Evolutionary conservation across 805 yeast species (phyloP), one percentile per base, ranked within the genome.

Genomic region (Ogataea nakhonphanomensis): DNA sequence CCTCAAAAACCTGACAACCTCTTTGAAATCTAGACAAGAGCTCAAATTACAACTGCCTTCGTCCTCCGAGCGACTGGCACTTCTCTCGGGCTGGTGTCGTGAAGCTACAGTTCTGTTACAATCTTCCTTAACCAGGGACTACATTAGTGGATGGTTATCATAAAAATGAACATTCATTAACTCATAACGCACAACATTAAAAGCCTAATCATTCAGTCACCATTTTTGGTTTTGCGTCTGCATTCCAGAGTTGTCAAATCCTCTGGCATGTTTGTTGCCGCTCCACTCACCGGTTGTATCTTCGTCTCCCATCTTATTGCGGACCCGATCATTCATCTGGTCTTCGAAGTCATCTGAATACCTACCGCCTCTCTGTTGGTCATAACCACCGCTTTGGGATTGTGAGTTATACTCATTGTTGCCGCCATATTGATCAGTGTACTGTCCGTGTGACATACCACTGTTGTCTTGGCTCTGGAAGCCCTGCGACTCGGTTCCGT

Each of bases 91-190:
- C 26, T 59, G 64, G 64, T 44, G 55, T 25, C 12, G 52, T 12
- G 33, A 42, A n/a, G 25, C 53, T 10, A 44, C 48, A 30, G 45
- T 37, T 1, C 55, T 39, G 41, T 40, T 57, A 26, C 33, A 45
- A 1, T 15, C 37, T 5, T 44, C 41, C 9, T 39, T 48, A 9
- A 41, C 50, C 2, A 51, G 39, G 15, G 61, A 58, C n/a, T 57
- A 53, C 23, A 34, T 47, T 7, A 45, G 48, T 33, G 64, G 64
- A 5, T 59, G 64, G 63, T 49, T 46, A 25, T 43, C 50, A 8
- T 45, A 33, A 40, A 33, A 30, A 29, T 7, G 30, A 33, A 30
- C 33, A 17, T 27, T 38, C 21, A 27, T 33, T 29, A 29, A 15
- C 10, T 29, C 22, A 29, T 29, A 8, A 17, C 20, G 20, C 20